Base-by-base conservation (phyloP, 768 basidiomycete genomes). In the Lactarius sp. region DNA sequence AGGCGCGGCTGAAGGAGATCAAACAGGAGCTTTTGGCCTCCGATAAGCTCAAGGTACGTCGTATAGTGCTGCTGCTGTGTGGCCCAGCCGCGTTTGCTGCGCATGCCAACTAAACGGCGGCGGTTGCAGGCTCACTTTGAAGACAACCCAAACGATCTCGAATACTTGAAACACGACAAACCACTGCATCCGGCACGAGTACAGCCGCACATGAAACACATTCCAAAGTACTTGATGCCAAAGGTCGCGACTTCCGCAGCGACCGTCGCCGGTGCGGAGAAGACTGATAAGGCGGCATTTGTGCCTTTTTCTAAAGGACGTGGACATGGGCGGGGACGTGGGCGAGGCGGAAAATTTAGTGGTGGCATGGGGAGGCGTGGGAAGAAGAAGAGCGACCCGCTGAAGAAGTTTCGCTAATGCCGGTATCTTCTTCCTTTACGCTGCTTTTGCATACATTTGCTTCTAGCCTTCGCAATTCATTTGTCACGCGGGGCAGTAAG, bases 181-280 rank as follows among this genome's bases (percentile, higher is more conserved):
- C 90, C 95, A 6, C 78, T 98, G 5, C 92, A 96, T 70, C 94
- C 95, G 0, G 87, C 88, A 33, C 82, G 94, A 52, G 80, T 95
- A 12, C 95, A 97, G 72, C 77, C 93, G 1, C 95, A 98, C 73
- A 91, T 98, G 86, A 98, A 96, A 74, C 90, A 95, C 74, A 85
- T 98, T 5, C 97, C 96, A 1, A 88, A 86, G 60, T 99, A 99
- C 72, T 79, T 98, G 33, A 79, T 97, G 65, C 95, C 96, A 2
- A 85, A 84, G 34, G 88, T 92, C 53, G 85, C 87, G 27, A 77
- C 87, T 8, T 84, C 88, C 3, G 80, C 78, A 9, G 71, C 72
- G 0, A 77, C 77, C 13, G 59, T 4, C 49, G 49, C 36, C 57
- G 58, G 59, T 7, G 22, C 42, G 8, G 71, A 71, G 5, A 66